Percentiles rank a stretch among this genome's conserved stretches.
Conservation (phyloP, 139 green algal species). For the Spirogloea muscicola region DNA sequence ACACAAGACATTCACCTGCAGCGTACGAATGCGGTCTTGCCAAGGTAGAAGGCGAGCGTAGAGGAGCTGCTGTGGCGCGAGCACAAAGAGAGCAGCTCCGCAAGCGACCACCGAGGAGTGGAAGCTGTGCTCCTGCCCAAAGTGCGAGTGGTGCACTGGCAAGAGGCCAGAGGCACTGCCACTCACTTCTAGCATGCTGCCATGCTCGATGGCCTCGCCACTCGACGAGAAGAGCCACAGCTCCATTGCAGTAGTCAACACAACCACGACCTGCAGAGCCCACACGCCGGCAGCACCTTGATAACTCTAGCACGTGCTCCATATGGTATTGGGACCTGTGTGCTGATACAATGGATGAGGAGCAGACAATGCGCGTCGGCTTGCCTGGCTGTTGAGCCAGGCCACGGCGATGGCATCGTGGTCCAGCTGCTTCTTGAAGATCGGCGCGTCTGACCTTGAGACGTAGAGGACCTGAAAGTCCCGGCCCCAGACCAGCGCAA, state of each 20-base stretch:
- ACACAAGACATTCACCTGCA: neutral
- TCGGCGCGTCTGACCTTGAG: neutral
- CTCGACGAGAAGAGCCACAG: conserved; percentile 15
- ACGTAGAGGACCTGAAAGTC: conserved; percentile 4
- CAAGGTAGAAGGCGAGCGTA: conserved; percentile 22
- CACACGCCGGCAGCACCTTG: neutral
- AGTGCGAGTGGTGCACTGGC: neutral
- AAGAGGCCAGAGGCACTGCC: conserved; percentile 12
- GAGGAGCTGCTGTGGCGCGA: neutral
- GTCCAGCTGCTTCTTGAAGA: conserved; percentile 33
- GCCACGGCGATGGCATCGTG: neutral
- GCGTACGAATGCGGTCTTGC: conserved; percentile 21
- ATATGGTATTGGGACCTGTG: neutral
- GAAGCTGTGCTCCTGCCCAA: conserved; percentile 3
- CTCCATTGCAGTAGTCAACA: conserved; percentile 1
- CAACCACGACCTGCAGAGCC: conserved; percentile 9
- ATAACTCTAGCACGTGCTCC: neutral
- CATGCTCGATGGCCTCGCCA: conserved; percentile 7
- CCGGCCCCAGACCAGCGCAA: conserved; percentile 25
- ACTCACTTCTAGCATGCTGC: neutral
- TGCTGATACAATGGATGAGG: neutral
- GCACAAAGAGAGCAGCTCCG: conserved; percentile 21
- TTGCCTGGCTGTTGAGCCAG: conserved; percentile 19
- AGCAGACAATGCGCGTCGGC: neutral
- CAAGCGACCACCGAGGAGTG: conserved; percentile 30